Evolutionary conservation across 1,139 yeast genomes (phyloP).

Genomic region (Candida sojae): DNA sequence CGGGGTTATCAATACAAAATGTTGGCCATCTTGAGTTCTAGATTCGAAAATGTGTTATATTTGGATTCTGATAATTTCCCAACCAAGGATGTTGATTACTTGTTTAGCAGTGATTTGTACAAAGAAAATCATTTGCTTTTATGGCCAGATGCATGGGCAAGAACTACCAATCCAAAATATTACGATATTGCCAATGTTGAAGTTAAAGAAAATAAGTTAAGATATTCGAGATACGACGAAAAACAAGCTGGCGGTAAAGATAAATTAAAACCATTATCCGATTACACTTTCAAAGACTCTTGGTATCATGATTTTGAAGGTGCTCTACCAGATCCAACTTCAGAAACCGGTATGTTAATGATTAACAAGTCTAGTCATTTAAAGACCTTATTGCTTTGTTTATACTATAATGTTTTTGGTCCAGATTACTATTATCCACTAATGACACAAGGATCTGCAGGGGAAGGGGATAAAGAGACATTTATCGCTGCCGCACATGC

Average conservation of each 20-base stretch:
- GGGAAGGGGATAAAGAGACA: conserved; percentile 74
- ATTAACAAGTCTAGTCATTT: conserved; percentile 55
- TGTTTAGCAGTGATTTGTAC: conserved; percentile 44
- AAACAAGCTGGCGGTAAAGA: conserved; percentile 23
- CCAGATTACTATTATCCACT: conserved; percentile 54
- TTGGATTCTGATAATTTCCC: conserved; percentile 74
- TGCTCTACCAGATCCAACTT: conserved; percentile 61
- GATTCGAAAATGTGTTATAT: conserved; percentile 59
- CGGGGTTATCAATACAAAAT: conserved; percentile 65
- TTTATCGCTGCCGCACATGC: conserved; percentile 65
- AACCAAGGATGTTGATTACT: conserved; percentile 50
- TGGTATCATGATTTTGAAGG: conserved; percentile 58
- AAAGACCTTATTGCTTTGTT: conserved; percentile 50
- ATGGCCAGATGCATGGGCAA: conserved; percentile 56
- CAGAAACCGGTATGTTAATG: conserved; percentile 64
- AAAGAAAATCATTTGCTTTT: conserved; percentile 44
- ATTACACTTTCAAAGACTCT: conserved; percentile 36
- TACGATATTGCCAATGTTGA: conserved; percentile 43
- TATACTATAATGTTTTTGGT: conserved; percentile 64
- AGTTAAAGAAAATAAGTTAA: conserved; percentile 40
- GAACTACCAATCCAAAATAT: conserved; percentile 50
- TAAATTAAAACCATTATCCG: conserved; percentile 27
- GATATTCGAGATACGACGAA: conserved; percentile 35
- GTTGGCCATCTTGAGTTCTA: conserved; percentile 59
- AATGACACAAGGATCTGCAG: conserved; percentile 68